Evolutionary conservation across 208 protist genomes (phyloP).

Genomic region (Leishmania major): DNA sequence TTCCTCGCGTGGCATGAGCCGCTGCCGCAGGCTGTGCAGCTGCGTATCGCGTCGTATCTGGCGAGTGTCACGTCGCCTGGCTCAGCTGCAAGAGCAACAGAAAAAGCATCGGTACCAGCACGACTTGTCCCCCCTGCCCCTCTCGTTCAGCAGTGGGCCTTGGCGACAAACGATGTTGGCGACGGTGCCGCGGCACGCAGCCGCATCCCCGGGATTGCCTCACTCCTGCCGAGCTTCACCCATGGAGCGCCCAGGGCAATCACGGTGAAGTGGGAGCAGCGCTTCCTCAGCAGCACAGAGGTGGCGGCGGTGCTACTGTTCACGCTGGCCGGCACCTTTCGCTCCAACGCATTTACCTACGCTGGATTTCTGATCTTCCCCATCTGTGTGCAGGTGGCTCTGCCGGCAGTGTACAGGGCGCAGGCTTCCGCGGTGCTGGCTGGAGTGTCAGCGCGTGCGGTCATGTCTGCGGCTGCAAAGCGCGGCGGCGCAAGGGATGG

Average conservation of each 20-base stretch:
- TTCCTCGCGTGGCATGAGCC: slow-evolving; percentile 38
- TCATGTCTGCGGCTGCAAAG: slow-evolving; percentile 17
- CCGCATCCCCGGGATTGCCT: neutral
- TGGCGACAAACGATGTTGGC: neutral
- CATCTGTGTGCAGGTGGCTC: slow-evolving; percentile 42
- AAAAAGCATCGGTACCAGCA: neutral
- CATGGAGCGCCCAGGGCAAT: neutral
- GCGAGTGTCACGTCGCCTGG: neutral
- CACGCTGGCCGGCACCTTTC: slow-evolving; percentile 42
- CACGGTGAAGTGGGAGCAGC: slow-evolving; percentile 22
- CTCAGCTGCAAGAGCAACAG: neutral
- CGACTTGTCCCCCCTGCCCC: neutral
- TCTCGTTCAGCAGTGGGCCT: slow-evolving; percentile 5
- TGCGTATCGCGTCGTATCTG: slow-evolving; percentile 5
- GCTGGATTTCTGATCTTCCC: slow-evolving; percentile 73
- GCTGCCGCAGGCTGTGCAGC: slow-evolving; percentile 24
- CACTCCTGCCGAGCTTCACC: slow-evolving; percentile 5
- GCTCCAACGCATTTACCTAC: slow-evolving; percentile 69
- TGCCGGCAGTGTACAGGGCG: slow-evolving; percentile 18
- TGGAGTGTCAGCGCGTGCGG: slow-evolving; percentile 32
- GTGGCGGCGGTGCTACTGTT: slow-evolving; percentile 53
- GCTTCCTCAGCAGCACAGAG: slow-evolving; percentile 17
- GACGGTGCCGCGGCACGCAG: neutral
- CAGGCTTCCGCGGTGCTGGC: slow-evolving; percentile 20
- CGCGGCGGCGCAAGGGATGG: neutral